Evolutionary conservation across 2,329 filamentous ascomycete genomes (phyloP), one percentile per base, ranked within the genome.

Genomic region (Fonsecaea nubica): DNA sequence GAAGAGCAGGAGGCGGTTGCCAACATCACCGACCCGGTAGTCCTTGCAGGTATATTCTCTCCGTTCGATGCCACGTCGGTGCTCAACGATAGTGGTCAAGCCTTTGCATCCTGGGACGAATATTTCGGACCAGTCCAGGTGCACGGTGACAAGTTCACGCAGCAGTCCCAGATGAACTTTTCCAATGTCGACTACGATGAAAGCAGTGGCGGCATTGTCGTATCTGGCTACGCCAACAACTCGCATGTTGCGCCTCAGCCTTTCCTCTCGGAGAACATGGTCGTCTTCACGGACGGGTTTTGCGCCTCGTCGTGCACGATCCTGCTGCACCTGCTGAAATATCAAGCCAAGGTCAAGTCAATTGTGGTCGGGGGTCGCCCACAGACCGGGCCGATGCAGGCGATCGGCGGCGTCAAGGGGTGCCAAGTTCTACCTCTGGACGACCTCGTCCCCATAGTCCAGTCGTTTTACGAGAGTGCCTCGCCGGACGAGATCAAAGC

Each of bases 401-500:
- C 82, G 3, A 81, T 89, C n/a, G 87, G 88, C 13, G 89, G 88
- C 18, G 83, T 86, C 57, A 87, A 89, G 72, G 89, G 89, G 4
- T 66, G 69, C 9, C 61, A 73, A 40, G 66, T 65, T 15, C 65
- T 64, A 53, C n/a, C 36, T 4, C 58, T 61, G 7, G 18, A 12
- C 6, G 7, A 8, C 25, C 12, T 55, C 30, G 35, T 45, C 35
- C 30, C 21, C 52, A 8, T 25, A 56, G 7, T 69, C 35, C 15
- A 30, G 53, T 7, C 42, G 25, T 58, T 60, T 58, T 32, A 55
- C 59, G 15, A 66, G 55, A 18, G 25, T 30, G 18, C 63, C 63
- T 55, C 48, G 25, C 7, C 42, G 52, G 48, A 53, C 6, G n/a
- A 18, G 18, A 53, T 56, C 32, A 38, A 55, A 35, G 8, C 53